Evolutionary conservation across 2,329 filamentous ascomycete genomes (phyloP).

Genomic region (Trichothecium sympodiale): DNA sequence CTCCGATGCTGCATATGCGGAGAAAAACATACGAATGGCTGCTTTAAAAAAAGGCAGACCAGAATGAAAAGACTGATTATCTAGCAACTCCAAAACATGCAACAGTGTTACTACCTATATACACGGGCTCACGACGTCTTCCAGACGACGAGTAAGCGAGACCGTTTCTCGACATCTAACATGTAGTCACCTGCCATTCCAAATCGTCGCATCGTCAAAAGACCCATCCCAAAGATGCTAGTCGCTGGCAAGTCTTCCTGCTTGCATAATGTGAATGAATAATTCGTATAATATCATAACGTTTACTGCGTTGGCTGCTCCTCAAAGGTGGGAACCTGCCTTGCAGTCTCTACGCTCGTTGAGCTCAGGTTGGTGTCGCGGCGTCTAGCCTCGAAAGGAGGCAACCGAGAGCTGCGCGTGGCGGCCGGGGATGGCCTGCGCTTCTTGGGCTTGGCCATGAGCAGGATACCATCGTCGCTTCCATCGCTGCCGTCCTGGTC

Average conservation of each 20-base stretch:
- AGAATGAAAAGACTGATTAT: too few relatives aligned
- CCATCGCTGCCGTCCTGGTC: slow-evolving; percentile 30
- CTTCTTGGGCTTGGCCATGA: slow-evolving; percentile 41
- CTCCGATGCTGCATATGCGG: too few relatives aligned
- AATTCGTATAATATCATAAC: not conserved
- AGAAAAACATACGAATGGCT: too few relatives aligned
- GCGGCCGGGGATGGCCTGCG: not conserved
- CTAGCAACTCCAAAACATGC: too few relatives aligned
- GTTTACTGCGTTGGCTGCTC: slow-evolving; percentile 16
- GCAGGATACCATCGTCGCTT: slow-evolving; percentile 42
- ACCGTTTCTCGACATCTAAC: too few relatives aligned
- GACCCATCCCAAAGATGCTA: not conserved
- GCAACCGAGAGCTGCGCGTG: not conserved
- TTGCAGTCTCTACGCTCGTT: slow-evolving; percentile 53
- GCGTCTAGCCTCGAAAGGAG: slow-evolving; percentile 28
- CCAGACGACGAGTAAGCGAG: too few relatives aligned
- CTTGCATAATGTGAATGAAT: not conserved
- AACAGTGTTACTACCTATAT: too few relatives aligned
- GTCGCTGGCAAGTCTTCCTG: not conserved
- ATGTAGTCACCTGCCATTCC: too few relatives aligned
- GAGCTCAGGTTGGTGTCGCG: slow-evolving; percentile 51
- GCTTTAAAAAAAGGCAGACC: too few relatives aligned
- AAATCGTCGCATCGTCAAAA: too few relatives aligned
- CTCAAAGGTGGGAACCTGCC: slow-evolving; percentile 34
- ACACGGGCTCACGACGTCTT: too few relatives aligned